These are phyloP conservation scores for Corrigiola litoralis DNA, from an alignment of 179 eudicot genomes.

Conservation along the genomic window DNA sequence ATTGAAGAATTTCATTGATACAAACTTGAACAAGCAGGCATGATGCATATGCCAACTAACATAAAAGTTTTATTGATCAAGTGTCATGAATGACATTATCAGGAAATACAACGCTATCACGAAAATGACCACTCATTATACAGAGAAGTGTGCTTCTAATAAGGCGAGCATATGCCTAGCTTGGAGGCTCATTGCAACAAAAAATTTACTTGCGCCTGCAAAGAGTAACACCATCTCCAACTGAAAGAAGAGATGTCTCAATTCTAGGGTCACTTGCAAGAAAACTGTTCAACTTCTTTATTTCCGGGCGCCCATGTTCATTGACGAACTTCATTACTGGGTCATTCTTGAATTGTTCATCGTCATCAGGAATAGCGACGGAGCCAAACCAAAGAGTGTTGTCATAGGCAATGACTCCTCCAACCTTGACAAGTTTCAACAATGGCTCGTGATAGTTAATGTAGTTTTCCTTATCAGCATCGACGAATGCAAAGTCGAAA, in stretches of 20 bases:
- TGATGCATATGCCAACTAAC: too few species aligned
- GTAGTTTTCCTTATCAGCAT: conserved; percentile 47
- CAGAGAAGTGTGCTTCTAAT: too few species aligned
- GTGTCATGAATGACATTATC: too few species aligned
- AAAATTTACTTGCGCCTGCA: conserved; percentile 32
- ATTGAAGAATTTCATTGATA: too few species aligned
- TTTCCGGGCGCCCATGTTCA: neutral
- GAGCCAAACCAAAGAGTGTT: conserved; percentile 30
- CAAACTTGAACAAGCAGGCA: too few species aligned
- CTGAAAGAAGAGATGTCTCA: conserved; percentile 24
- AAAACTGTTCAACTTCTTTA: conserved; percentile 11
- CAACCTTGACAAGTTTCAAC: conserved; percentile 37
- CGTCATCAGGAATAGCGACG: conserved; percentile 17
- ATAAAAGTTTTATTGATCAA: too few species aligned
- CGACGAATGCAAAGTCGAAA: conserved; percentile 43
- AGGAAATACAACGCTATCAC: too few species aligned
- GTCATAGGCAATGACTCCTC: too few species aligned
- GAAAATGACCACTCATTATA: too few species aligned
- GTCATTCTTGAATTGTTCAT: conserved; percentile 14
- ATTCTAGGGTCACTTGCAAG: conserved; percentile 27
- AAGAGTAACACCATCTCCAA: conserved; percentile 31
- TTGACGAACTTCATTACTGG: neutral
- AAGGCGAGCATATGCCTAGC: too few species aligned
- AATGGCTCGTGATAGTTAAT: conserved; percentile 34
- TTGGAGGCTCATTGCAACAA: too few species aligned